These are phyloP conservation scores for Rhodotorula glutinis DNA, from an alignment of 1,284 basidiomycete species.

Conservation along the genomic window DNA sequence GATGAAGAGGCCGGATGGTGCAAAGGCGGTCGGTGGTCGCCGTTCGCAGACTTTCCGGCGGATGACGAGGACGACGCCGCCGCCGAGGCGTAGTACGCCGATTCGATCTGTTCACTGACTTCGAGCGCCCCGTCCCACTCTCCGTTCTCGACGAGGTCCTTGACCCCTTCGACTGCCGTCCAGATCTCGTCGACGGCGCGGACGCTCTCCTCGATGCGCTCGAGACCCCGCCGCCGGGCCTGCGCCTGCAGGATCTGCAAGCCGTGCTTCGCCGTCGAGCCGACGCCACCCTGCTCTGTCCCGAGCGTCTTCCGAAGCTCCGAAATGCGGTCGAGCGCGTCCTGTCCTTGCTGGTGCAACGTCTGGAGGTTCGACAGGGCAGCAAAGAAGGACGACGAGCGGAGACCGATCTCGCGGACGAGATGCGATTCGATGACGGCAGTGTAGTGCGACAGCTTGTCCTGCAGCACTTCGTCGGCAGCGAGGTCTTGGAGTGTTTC, in stretches of 20 bases:
- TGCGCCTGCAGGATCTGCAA: conserved; percentile 68
- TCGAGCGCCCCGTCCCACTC: conserved; percentile 80
- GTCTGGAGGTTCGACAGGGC: conserved; percentile 91
- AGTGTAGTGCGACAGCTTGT: conserved; percentile 85
- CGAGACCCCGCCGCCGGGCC: conserved; percentile 61
- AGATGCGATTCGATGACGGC: conserved; percentile 95
- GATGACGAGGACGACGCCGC: conserved; percentile 47
- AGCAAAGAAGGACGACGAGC: conserved; percentile 92
- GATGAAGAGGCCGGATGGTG: neutral
- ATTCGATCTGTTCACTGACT: conserved; percentile 69
- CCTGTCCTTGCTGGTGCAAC: conserved; percentile 79
- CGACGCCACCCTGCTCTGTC: conserved; percentile 62
- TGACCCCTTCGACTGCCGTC: conserved; percentile 67
- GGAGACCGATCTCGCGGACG: conserved; percentile 82
- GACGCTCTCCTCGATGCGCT: conserved; percentile 58
- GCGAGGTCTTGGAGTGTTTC: conserved; percentile 48
- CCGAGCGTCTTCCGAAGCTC: conserved; percentile 67
- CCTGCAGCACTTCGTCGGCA: conserved; percentile 68
- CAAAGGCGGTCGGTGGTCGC: conserved; percentile 1
- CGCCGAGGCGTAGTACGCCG: conserved; percentile 55
- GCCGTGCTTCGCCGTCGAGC: conserved; percentile 70
- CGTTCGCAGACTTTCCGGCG: conserved; percentile 38
- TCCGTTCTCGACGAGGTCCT: conserved; percentile 68
- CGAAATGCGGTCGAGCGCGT: conserved; percentile 73
- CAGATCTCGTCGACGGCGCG: conserved; percentile 60